A percentile compares a stretch with the other conserved stretches of the same genome.
Evolutionary conservation across 352 stramenopile species (phyloP).

Genomic region (Detonula confervacea): DNA sequence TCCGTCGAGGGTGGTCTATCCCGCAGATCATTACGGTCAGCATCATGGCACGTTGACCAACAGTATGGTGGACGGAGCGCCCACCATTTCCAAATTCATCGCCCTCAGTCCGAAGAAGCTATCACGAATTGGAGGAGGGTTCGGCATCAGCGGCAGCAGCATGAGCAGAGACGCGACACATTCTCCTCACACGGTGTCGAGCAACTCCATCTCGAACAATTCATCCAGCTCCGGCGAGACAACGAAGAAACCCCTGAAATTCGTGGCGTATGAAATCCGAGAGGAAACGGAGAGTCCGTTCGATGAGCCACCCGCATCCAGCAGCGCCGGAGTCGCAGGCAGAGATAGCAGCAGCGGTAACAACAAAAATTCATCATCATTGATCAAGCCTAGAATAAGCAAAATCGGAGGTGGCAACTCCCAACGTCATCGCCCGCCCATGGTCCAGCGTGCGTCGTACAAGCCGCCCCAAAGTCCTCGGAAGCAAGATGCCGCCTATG

Average conservation of each 20-base stretch:
- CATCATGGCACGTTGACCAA: background rate
- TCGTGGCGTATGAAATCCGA: constrained; percentile 35
- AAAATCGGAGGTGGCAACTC: constrained; percentile 8
- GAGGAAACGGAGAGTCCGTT: constrained; percentile 31
- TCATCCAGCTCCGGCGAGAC: constrained; percentile 14
- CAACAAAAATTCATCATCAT: background rate
- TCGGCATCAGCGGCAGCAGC: background rate
- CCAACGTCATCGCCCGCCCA: constrained; percentile 12
- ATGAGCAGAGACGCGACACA: constrained; percentile 17
- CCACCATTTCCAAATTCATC: constrained; percentile 30
- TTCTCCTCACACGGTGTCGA: constrained; percentile 33
- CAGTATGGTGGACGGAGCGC: background rate
- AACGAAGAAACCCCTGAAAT: constrained; percentile 33
- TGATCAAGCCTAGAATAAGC: constrained; percentile 26
- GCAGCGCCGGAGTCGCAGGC: background rate
- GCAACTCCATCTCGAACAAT: constrained; percentile 21
- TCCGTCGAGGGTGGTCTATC: background rate
- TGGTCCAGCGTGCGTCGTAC: constrained; percentile 1
- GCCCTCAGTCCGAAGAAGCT: constrained; percentile 25
- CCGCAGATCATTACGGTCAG: background rate
- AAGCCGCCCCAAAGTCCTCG: constrained; percentile 25
- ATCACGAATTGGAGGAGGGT: background rate
- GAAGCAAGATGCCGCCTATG: background rate
- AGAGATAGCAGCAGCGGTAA: background rate
- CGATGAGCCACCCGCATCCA: constrained; percentile 29